Evolutionary conservation across 192 early-diverging fungal genomes (phyloP).

Genomic region (Coemansia sp.): DNA sequence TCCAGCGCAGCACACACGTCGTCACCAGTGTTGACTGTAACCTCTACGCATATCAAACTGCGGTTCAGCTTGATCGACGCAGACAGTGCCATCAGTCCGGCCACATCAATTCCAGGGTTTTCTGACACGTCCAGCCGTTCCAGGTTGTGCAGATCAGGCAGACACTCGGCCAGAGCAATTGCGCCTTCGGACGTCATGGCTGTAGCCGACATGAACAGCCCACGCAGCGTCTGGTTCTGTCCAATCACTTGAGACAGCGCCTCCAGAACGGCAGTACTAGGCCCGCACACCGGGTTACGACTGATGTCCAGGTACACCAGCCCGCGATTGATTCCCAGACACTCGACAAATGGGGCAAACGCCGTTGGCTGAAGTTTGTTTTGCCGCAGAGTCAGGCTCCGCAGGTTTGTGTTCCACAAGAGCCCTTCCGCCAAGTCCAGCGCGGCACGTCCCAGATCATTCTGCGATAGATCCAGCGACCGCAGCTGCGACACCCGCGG

Average conservation of each 20-base stretch:
- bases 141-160: conserved; percentile 72
- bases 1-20: conserved; percentile 54
- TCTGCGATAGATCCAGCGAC: conserved; percentile 52
- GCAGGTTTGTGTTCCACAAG: conserved; percentile 52
- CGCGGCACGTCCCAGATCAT: conserved; percentile 48
- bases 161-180: conserved; percentile 76
- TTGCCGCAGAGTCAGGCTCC: conserved; percentile 48
- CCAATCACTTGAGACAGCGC: conserved; percentile 53
- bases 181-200: conserved; percentile 71
- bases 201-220: conserved; percentile 64
- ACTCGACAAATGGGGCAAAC: conserved; percentile 52
- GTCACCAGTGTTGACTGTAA: conserved; percentile 58
- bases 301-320: conserved; percentile 59
- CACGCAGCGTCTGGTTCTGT: conserved; percentile 63
- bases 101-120: conserved; percentile 75
- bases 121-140: conserved; percentile 72
- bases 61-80: conserved; percentile 78
- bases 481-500: conserved; percentile 50
- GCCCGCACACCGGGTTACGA: conserved; percentile 57
- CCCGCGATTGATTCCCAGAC: conserved; percentile 54
- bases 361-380: conserved; percentile 55
- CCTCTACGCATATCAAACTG: conserved; percentile 70
- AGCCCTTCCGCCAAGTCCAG: conserved; percentile 51
- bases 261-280: conserved; percentile 31
- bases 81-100: conserved; percentile 79